These are phyloP conservation scores for Botryobasidium botryosum DNA, from an alignment of 768 basidiomycete species.

Conservation along the genomic window DNA sequence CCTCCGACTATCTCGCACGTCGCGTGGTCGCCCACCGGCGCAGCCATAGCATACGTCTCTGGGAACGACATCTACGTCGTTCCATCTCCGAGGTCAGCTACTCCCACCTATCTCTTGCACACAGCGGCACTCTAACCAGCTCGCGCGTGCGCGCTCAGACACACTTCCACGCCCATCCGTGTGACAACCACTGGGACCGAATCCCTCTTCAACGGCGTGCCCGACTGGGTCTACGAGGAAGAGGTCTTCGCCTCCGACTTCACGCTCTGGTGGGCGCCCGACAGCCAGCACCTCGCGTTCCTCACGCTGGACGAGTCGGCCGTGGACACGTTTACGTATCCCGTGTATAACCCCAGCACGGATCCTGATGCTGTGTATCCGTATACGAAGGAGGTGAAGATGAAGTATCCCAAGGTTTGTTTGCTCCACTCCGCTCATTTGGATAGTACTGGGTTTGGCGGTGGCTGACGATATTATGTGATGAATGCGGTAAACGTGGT, in stretches of 20 bases:
- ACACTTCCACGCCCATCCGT: slow-evolving; percentile 37
- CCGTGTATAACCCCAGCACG: slow-evolving; percentile 77
- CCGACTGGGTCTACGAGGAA: slow-evolving; percentile 97
- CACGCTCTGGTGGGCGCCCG: slow-evolving; percentile 87
- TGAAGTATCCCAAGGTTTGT: slow-evolving; percentile 57
- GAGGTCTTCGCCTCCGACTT: slow-evolving; percentile 60
- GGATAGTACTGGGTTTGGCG: too few species aligned
- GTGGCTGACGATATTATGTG: neutral
- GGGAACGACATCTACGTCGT: slow-evolving; percentile 82
- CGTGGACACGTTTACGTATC: slow-evolving; percentile 75
- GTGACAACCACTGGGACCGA: slow-evolving; percentile 69
- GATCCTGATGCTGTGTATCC: slow-evolving; percentile 56
- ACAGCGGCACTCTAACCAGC: neutral
- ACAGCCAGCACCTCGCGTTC: slow-evolving; percentile 55
- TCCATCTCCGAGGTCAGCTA: slow-evolving; percentile 41
- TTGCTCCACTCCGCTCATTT: neutral
- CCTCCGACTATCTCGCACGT: slow-evolving; percentile 67
- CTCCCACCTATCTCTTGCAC: neutral
- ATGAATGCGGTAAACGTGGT: neutral
- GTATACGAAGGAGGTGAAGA: slow-evolving; percentile 46
- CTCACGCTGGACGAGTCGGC: slow-evolving; percentile 74
- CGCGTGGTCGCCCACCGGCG: slow-evolving; percentile 68
- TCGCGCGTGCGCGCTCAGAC: slow-evolving; percentile 14
- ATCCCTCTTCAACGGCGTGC: slow-evolving; percentile 83
- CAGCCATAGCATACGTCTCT: slow-evolving; percentile 74